Evolutionary conservation across 257 asterid species (phyloP).

Genomic region (Echites panduratus): DNA sequence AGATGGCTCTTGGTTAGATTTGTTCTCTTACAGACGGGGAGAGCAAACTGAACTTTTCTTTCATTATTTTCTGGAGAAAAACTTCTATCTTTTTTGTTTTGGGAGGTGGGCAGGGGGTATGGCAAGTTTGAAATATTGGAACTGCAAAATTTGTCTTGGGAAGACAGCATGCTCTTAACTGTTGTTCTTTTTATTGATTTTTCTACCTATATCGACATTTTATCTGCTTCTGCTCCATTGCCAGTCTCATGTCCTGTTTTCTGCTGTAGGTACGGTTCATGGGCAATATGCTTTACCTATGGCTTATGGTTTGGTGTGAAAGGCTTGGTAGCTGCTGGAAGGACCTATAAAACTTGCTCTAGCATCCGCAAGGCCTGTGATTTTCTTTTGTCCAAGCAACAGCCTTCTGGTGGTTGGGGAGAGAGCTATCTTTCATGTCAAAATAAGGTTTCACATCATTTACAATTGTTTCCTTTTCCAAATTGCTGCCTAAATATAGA

Average conservation of each 20-base stretch:
- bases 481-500: too few species aligned
- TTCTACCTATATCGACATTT: slow-evolving; percentile 3
- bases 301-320: slow-evolving; percentile 90
- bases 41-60: background rate
- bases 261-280: slow-evolving; percentile 84
- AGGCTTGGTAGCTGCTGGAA: slow-evolving; percentile 82
- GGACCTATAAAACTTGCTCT: slow-evolving; percentile 52
- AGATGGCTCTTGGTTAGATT: slow-evolving; percentile 94
- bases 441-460: slow-evolving; percentile 56
- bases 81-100: too few species aligned
- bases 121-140: background rate
- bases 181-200: background rate
- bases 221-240: background rate
- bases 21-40: background rate
- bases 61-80: too few species aligned
- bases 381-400: slow-evolving; percentile 81
- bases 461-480: background rate
- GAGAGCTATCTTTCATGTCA: slow-evolving; percentile 95
- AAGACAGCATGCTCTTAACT: background rate
- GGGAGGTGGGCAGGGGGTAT: too few species aligned
- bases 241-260: background rate
- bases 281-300: slow-evolving; percentile 96
- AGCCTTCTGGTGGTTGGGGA: slow-evolving; percentile 97
- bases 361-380: slow-evolving; percentile 80
- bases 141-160: background rate